A percentile compares a stretch with the other conserved stretches of the same genome.
Conservation (phyloP, 305 asterid species). For the Fraxinus nigra region DNA sequence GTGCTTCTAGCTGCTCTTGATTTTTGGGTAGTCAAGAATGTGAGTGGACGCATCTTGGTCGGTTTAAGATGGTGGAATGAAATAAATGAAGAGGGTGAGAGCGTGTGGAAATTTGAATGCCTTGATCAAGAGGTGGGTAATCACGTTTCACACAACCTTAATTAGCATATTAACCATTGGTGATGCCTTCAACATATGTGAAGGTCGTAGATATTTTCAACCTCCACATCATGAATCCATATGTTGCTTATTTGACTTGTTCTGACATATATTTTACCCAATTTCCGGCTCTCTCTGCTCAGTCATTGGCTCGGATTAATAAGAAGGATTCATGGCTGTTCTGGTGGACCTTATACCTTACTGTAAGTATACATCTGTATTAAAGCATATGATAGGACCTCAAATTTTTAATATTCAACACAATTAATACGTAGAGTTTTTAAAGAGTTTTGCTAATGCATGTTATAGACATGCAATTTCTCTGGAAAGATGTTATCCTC, state of each 20-base stretch:
- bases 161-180: background rate
- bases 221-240: background rate
- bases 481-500: background rate
- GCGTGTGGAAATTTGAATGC: constrained; percentile 94
- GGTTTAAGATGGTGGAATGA: constrained; percentile 99
- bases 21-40: constrained; percentile 98
- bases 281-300: constrained; percentile 19
- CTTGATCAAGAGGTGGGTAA: constrained; percentile 91
- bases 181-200: background rate
- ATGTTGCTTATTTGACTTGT: background rate
- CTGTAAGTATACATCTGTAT: constrained; percentile 49
- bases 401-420: background rate
- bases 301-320: constrained; percentile 96
- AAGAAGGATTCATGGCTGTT: constrained; percentile 98
- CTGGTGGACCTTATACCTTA: constrained; percentile 95
- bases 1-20: constrained; percentile 92
- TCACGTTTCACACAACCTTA: background rate
- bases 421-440: background rate
- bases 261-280: background rate
- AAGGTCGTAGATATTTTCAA: background rate
- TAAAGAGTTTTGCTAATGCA: background rate
- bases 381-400: background rate
- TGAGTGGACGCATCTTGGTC: constrained; percentile 95
- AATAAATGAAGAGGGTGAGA: constrained; percentile 81
- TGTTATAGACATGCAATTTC: background rate